Evolutionary conservation across 2,329 filamentous ascomycete species (phyloP), one percentile per base, ranked within the genome.

Genomic region (Madurella fahalii): DNA sequence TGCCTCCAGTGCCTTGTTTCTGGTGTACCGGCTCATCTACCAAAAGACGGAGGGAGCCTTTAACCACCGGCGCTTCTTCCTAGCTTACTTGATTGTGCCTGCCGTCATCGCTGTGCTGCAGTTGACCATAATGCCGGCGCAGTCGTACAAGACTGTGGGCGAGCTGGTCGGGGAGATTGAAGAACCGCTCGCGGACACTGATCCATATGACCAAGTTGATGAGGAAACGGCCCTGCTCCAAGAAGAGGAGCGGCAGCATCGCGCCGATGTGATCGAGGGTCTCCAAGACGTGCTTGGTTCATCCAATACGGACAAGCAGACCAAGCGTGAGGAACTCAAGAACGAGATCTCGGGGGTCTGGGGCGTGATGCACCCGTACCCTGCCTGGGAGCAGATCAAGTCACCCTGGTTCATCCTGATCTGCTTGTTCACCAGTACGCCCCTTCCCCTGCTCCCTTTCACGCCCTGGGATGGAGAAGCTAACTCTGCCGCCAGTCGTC

Each of bases 351-450:
- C 85, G 16, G 90, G 90, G 4, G 88, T 96, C 34, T 96, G 90
- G 88, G 92, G 92, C 25, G 86, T 87, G 18, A 81, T 96, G 71
- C 92, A 96, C 67, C 84, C 84, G 48, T 77, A 78, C 61, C 82
- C 86, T 0, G 87, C 89, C 0, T 65, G 77, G 18, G 73, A 89
- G 64, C 92, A 96, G 71, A 87, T 96, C 61, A 70, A 74, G 8
- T 89, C 86, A 2, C 86, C 86, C 0, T 96, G 90, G 90, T 96
- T 94, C 69, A 75, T 90, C 16, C 78, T 95, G 39, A 89, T 95
- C 63, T 88, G 89, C 5, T 71, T 90, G 17, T 93, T 95, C 68
- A 95, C 90, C 5, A 62, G 67, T 82, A 79, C 74, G 65, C 13
- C 37, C 9, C 32, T 16, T 40, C 5, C 37, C 5, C 31, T 17